Conservation (phyloP, 768 basidiomycete species). For the Tephrocybe sp. region DNA sequence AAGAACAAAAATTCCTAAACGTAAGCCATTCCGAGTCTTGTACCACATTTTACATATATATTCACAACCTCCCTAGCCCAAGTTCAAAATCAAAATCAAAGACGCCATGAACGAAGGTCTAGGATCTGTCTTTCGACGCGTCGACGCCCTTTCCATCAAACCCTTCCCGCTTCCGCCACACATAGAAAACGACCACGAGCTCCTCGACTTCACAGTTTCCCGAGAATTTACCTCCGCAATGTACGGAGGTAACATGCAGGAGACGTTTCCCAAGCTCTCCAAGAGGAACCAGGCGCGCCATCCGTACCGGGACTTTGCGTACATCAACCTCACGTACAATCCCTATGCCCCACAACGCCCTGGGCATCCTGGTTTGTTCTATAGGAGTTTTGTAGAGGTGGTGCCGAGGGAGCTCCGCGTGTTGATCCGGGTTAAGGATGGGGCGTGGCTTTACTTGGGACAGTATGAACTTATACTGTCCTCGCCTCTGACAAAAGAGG, state of each 20-base stretch:
- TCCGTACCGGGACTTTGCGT: conserved; percentile 30
- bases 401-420: conserved; percentile 26
- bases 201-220: conserved; percentile 2
- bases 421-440: conserved; percentile 32
- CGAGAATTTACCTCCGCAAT: conserved; percentile 19
- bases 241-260: conserved; percentile 24
- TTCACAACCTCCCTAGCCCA: conserved; percentile 3
- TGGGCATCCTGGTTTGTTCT: conserved; percentile 30
- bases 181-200: not conserved
- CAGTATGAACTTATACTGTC: conserved; percentile 31
- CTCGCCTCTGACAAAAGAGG: conserved; percentile 36
- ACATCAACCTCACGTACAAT: conserved; percentile 22
- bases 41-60: not conserved
- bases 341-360: conserved; percentile 28
- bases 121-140: conserved; percentile 8
- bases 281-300: conserved; percentile 18
- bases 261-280: conserved; percentile 9
- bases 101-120: conserved; percentile 4
- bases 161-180: conserved; percentile 1
- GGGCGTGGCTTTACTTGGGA: conserved; percentile 34
- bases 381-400: conserved; percentile 5
- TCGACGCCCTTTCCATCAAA: conserved; percentile 6
- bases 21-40: not conserved
- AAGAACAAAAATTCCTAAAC: conserved; percentile 7
- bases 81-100: conserved; percentile 7